Percentiles rank a stretch among this genome's conserved stretches.
phyloP scores from a whole-genome alignment of 2,329 filamentous ascomycete species.

The Thielaviopsis euricoi region DNA sequence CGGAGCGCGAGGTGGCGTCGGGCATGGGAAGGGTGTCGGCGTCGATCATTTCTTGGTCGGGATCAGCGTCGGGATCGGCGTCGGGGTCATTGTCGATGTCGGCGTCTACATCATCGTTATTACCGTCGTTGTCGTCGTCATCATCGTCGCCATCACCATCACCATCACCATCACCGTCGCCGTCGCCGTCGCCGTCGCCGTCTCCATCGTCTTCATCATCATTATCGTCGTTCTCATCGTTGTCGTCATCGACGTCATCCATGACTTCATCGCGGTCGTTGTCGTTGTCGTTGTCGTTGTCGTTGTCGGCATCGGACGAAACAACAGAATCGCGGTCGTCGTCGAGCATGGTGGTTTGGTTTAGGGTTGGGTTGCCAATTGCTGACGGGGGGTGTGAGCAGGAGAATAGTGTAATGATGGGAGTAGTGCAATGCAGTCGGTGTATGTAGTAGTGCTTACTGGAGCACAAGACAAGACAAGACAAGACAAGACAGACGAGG shows the following conservation, averaged over 20 bases:
- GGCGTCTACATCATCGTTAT: conserved; percentile 16
- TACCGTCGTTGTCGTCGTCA: conserved; percentile 17
- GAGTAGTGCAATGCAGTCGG: too few relatives aligned
- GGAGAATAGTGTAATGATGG: too few relatives aligned
- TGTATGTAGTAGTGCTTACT: too few relatives aligned
- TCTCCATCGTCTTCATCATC: conserved; percentile 23
- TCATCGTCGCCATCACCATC: conserved; percentile 15
- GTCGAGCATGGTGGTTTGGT: conserved; percentile 7
- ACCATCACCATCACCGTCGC: conserved; percentile 25
- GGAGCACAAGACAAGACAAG: too few relatives aligned
- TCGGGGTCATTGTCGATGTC: conserved; percentile 23
- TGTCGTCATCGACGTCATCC: conserved; percentile 29
- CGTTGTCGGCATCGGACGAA: conserved; percentile 13
- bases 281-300: too few relatives aligned
- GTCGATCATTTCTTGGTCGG: conserved; percentile 4
- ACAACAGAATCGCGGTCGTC: conserved; percentile 13
- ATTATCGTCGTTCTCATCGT: conserved; percentile 22
- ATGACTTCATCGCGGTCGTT: conserved; percentile 41
- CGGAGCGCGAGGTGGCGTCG: background rate
- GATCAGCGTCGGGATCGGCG: conserved; percentile 11
- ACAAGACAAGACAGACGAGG: too few relatives aligned
- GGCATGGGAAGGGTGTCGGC: background rate
- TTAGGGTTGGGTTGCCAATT: too few relatives aligned
- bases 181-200: conserved; percentile 28
- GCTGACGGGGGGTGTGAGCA: too few relatives aligned